Evolutionary conservation across 495 filamentous ascomycete genomes (phyloP), one percentile per base, ranked within the genome.

Genomic region (Neurospora sp.): DNA sequence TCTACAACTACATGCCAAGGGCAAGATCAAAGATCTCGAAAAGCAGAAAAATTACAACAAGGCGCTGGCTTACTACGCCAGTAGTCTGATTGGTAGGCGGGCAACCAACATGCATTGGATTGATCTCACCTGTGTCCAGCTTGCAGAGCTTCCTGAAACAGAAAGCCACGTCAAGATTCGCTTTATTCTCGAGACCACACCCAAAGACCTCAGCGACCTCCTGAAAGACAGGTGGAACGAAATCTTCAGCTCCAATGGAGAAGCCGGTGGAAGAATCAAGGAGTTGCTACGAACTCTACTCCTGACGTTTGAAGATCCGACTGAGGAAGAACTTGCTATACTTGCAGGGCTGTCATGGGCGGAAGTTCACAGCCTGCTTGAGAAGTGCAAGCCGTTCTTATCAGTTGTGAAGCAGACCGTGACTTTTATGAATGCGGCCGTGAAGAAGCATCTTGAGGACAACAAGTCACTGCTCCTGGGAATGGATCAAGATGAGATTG

Each of bases 81-180:
- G 79, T 68, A 81, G 77, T 72, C 74, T 81, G 2, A 79, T 81
- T 17, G 79, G 79, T 2, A 77, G 72, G 31, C 79, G 78, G 22
- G 78, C 79, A 12, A 75, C 79, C 59, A 80, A 79, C 68, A 80
- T 79, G 1, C 77, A 82, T 35, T 82, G 79, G 80, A 81, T 82
- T 40, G 80, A 82, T 39, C 76, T 82, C 35, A 78, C 78, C 16
- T 77, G 76, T 27, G 74, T 82, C 27, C 79, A 80, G 42, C 77
- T 82, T 14, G 72, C 75, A 41, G 77, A 76, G 39, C 73, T 82
- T 40, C 75, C 78, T 8, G 69, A 77, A 17, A 75, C 77, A 0
- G 70, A 77, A 17, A 78, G 72, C 70, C 79, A 82, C 22, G 70
- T 82, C 12, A 73, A 72, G 41, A 75, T 82, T 35, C 77, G 78